Conservation (phyloP, 148 eudicot species). For the Chenopodium quinoa region DNA sequence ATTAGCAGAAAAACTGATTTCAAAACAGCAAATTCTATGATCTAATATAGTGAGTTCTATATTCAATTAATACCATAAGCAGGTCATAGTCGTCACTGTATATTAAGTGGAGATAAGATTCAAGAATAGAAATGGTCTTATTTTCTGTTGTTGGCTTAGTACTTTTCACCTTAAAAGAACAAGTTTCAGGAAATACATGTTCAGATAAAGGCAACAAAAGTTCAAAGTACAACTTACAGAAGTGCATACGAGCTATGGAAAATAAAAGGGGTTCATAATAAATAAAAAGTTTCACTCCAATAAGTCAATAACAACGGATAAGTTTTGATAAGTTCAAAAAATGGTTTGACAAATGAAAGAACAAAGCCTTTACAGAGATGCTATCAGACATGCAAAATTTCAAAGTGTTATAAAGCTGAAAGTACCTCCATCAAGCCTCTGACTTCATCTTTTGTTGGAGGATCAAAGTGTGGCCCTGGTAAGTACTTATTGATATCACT, state of each 20-base stretch:
- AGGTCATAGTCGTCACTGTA: neutral
- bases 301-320: too few relatives aligned
- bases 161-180: neutral
- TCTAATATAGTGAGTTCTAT: neutral
- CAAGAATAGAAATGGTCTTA: neutral
- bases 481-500: conserved; percentile 85
- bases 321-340: neutral
- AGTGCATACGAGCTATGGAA: too few relatives aligned
- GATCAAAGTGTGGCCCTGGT: conserved; percentile 94
- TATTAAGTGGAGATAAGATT: neutral
- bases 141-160: neutral
- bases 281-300: too few relatives aligned
- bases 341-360: neutral
- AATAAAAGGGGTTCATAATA: too few relatives aligned
- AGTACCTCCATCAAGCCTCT: conserved; percentile 65
- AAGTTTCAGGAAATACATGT: neutral
- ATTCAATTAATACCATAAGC: neutral
- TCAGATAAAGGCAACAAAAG: neutral
- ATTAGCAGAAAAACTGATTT: neutral
- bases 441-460: conserved; percentile 70
- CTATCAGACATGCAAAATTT: neutral
- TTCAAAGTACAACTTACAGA: neutral
- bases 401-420: neutral
- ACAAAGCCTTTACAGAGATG: neutral
- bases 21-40: neutral